Conservation (phyloP, 225 moss, liverwort and hornwort species). For the Bryum argenteum region DNA sequence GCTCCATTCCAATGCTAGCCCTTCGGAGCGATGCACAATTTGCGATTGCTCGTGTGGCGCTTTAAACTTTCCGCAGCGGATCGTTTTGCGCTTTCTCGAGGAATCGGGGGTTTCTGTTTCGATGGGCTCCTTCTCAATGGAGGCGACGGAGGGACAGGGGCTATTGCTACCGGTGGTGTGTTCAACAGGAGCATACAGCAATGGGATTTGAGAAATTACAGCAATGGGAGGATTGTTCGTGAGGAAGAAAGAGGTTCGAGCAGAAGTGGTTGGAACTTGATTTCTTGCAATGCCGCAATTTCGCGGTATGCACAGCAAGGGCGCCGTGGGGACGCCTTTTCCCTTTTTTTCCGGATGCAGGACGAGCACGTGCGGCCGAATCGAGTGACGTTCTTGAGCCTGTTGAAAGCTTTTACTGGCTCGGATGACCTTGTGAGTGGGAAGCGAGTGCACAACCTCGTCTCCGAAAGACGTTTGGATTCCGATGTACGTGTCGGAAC, state of each 20-base stretch:
- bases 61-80: constrained; percentile 2
- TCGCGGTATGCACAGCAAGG: constrained; percentile 53
- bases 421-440: constrained; percentile 41
- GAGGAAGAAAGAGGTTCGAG: neutral
- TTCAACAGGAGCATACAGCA: neutral
- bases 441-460: constrained; percentile 41
- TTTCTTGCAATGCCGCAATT: constrained; percentile 53
- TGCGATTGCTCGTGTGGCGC: constrained; percentile 24
- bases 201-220: neutral
- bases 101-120: constrained; percentile 7
- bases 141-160: neutral
- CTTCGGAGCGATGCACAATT: constrained; percentile 32
- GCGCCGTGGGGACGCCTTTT: constrained; percentile 38
- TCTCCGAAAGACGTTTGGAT: constrained; percentile 35
- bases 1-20: too few relatives aligned
- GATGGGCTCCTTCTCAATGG: constrained; percentile 8
- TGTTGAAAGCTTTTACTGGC: constrained; percentile 44
- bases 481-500: constrained; percentile 55
- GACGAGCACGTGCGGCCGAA: constrained; percentile 51
- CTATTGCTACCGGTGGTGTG: neutral
- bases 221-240: neutral
- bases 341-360: constrained; percentile 53
- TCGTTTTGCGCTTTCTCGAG: neutral
- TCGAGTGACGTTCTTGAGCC: constrained; percentile 49
- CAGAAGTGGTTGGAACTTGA: constrained; percentile 42